phyloP scores from a whole-genome alignment of 371 early-diverging fungal genomes.

The Caulochytrium protostelioides region DNA sequence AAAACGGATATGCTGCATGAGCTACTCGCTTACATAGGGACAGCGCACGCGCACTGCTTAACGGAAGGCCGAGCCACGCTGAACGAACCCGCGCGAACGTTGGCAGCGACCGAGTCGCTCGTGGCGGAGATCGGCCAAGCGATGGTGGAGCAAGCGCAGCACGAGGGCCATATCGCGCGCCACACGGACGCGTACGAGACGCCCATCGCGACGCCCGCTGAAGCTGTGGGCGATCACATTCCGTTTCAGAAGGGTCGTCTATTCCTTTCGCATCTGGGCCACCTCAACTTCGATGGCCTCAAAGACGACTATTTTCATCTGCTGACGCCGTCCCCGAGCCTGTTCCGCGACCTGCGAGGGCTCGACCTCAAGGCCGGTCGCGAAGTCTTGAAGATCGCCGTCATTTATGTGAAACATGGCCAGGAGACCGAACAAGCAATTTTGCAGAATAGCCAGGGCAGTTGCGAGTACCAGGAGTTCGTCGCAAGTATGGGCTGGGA shows the following conservation, averaged over 20 bases:
- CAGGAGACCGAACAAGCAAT: constrained; percentile 71
- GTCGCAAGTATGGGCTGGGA: constrained; percentile 55
- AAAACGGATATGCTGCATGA: constrained; percentile 17
- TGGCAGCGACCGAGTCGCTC: constrained; percentile 2
- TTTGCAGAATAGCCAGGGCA: constrained; percentile 43
- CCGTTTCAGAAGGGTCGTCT: constrained; percentile 45
- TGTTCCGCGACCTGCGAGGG: constrained; percentile 49
- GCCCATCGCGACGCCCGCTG: constrained; percentile 25
- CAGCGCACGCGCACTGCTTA: constrained; percentile 39
- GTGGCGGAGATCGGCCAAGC: too few relatives aligned
- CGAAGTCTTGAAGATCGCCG: constrained; percentile 69
- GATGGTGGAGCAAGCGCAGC: neutral
- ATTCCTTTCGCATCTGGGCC: constrained; percentile 47
- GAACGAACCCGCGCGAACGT: constrained; percentile 15
- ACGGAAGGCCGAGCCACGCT: constrained; percentile 22
- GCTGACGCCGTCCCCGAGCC: constrained; percentile 37
- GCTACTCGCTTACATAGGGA: constrained; percentile 28
- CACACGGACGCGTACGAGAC: too few relatives aligned
- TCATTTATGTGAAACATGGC: constrained; percentile 74
- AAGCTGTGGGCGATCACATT: constrained; percentile 27
- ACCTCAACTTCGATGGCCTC: constrained; percentile 43
- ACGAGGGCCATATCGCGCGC: too few relatives aligned
- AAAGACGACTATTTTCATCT: constrained; percentile 47
- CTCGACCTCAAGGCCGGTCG: constrained; percentile 51
- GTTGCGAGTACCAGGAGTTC: constrained; percentile 52